A percentile compares a stretch with the other conserved stretches of the same genome.
Conservation (phyloP, 805 yeast genomes). For the Candida koratica region DNA sequence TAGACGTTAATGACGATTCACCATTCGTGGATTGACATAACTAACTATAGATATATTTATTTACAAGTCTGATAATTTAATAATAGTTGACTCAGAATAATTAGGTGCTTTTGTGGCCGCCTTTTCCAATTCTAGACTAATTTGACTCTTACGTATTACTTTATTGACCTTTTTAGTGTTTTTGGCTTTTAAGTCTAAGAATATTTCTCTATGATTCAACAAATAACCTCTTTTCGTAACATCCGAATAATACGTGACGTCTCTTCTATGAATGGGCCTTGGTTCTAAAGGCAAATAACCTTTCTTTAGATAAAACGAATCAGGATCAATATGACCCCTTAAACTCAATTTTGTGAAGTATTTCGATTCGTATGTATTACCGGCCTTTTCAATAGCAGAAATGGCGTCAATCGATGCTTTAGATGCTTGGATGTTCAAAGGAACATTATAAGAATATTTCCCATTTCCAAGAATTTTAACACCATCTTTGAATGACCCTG, state of each 20-base stretch:
- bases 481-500: conserved; percentile 73
- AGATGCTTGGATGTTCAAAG: conserved; percentile 76
- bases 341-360: conserved; percentile 62
- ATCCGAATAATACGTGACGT: conserved; percentile 72
- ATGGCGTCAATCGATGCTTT: conserved; percentile 77
- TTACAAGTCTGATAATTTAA: conserved; percentile 22
- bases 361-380: conserved; percentile 70
- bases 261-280: conserved; percentile 79
- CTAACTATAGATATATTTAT: conserved; percentile 5
- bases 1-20: conserved; percentile 22
- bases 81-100: conserved; percentile 16
- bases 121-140: conserved; percentile 34
- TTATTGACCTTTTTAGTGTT: conserved; percentile 17
- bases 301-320: conserved; percentile 58
- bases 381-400: conserved; percentile 62
- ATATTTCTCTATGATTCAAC: conserved; percentile 34
- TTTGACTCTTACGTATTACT: conserved; percentile 28
- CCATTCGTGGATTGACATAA: conserved; percentile 9
- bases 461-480: conserved; percentile 77
- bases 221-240: conserved; percentile 75
- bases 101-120: conserved; percentile 21
- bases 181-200: conserved; percentile 33
- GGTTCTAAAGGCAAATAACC: conserved; percentile 83
- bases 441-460: conserved; percentile 44
- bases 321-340: conserved; percentile 74